A percentile compares a stretch with the other conserved stretches of the same genome.
phyloP scores from a whole-genome alignment of 768 basidiomycete genomes.

The Pleurotus salmoneostramineus region DNA sequence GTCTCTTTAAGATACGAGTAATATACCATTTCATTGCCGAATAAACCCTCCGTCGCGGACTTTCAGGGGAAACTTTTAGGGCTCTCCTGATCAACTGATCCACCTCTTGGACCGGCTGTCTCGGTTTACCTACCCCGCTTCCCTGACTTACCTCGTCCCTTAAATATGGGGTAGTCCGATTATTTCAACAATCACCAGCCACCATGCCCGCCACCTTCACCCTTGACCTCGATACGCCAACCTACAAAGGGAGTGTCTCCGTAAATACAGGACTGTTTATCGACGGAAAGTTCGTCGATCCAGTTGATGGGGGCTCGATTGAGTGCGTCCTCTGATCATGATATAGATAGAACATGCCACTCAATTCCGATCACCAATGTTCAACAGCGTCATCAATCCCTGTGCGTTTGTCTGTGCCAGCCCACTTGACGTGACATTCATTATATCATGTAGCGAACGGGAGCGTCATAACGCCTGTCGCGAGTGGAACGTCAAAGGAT shows the following conservation, averaged over 20 bases:
- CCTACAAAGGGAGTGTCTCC: constrained; percentile 54
- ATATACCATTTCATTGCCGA: too few species aligned
- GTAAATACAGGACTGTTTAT: constrained; percentile 70
- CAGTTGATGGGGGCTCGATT: constrained; percentile 43
- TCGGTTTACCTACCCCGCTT: constrained; percentile 32
- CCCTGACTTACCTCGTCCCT: background rate
- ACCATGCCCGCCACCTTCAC: constrained; percentile 43
- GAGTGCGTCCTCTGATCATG: constrained; percentile 38
- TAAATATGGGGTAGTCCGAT: constrained; percentile 28
- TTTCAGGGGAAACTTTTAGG: too few species aligned
- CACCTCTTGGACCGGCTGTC: constrained; percentile 36
- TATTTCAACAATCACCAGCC: constrained; percentile 57
- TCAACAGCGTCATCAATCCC: constrained; percentile 45
- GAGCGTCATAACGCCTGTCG: constrained; percentile 49
- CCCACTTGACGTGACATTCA: background rate
- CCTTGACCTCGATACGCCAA: constrained; percentile 47
- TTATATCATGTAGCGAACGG: constrained; percentile 46
- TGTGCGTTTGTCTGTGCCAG: constrained; percentile 10
- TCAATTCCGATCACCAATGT: constrained; percentile 1
- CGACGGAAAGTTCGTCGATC: constrained; percentile 53
- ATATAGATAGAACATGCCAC: background rate
- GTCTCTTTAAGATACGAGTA: too few species aligned
- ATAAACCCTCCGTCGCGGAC: too few species aligned
- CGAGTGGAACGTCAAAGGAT: constrained; percentile 55
- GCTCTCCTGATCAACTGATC: background rate